A percentile compares a stretch with the other conserved stretches of the same genome.
phyloP scores from a whole-genome alignment of 441 rosid species.

The Biscutella laevigata region DNA sequence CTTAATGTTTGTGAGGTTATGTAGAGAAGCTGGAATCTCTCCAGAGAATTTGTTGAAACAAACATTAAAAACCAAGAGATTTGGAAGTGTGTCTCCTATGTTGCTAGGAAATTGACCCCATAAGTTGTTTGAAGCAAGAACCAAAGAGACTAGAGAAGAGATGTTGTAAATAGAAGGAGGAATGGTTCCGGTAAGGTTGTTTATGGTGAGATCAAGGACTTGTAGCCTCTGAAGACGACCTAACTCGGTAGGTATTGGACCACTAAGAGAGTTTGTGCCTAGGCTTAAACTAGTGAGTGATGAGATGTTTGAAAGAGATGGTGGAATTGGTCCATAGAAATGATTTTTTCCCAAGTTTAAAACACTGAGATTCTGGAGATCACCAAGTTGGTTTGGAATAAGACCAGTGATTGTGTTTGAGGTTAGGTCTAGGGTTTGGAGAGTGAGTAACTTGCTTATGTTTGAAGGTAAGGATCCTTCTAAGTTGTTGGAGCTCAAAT shows the following conservation, averaged over 20 bases:
- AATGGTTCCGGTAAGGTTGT: constrained; percentile 30
- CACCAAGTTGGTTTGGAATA: constrained; percentile 30
- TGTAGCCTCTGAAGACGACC: constrained; percentile 29
- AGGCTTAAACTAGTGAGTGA: constrained; percentile 28
- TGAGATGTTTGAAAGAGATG: constrained; percentile 36
- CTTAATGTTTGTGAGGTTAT: constrained; percentile 40
- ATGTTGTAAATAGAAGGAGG: constrained; percentile 43
- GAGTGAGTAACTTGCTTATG: constrained; percentile 27
- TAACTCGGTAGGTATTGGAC: constrained; percentile 32
- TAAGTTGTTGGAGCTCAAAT: constrained; percentile 36
- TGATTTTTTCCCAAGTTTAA: constrained; percentile 37
- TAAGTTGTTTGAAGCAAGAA: constrained; percentile 38
- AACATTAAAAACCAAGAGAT: constrained; percentile 32
- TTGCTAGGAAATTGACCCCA: constrained; percentile 39
- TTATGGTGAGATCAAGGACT: constrained; percentile 38
- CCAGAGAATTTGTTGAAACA: constrained; percentile 46
- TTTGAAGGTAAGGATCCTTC: constrained; percentile 31
- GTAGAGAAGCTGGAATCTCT: constrained; percentile 36
- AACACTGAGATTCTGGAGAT: constrained; percentile 26
- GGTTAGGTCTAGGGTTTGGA: constrained; percentile 33
- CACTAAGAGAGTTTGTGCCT: constrained; percentile 33
- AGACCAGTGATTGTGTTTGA: constrained; percentile 35
- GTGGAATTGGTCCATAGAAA: constrained; percentile 34
- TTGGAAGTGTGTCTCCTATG: constrained; percentile 43
- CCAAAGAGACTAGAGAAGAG: constrained; percentile 36